Percentiles rank a stretch among this genome's conserved stretches.
phyloP scores from a whole-genome alignment of 2,329 filamentous ascomycete species.

The Acrocalymma vagum region DNA sequence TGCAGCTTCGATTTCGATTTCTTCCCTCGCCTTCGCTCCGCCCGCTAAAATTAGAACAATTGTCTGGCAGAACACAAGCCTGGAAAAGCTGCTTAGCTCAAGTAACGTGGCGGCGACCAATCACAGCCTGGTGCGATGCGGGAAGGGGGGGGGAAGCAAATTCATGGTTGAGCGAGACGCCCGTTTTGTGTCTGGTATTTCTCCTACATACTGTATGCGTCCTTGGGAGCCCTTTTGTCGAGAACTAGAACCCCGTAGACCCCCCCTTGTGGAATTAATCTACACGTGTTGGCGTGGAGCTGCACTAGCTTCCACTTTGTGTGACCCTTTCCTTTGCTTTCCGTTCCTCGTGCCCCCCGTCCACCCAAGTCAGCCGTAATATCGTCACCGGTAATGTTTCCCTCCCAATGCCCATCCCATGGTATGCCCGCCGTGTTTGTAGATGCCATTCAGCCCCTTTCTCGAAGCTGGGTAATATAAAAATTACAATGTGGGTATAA shows the following conservation, averaged over 20 bases:
- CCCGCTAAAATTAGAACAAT: slow-evolving; percentile 28
- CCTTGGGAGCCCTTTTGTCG: too few species aligned
- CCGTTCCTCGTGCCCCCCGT: slow-evolving; percentile 18
- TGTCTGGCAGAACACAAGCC: background rate
- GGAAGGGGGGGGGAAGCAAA: slow-evolving; percentile 13
- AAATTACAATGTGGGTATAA: slow-evolving; percentile 53
- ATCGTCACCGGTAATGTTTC: slow-evolving; percentile 36
- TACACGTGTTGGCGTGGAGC: slow-evolving; percentile 39
- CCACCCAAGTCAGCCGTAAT: slow-evolving; percentile 22
- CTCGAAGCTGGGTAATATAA: slow-evolving; percentile 31
- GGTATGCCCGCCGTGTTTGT: slow-evolving; percentile 28
- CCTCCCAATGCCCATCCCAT: slow-evolving; percentile 34
- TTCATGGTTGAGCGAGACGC: slow-evolving; percentile 32
- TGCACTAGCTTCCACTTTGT: slow-evolving; percentile 41
- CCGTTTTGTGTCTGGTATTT: slow-evolving; percentile 32
- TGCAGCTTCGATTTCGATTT: slow-evolving; percentile 18
- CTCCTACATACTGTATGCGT: slow-evolving; percentile 24
- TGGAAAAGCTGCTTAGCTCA: slow-evolving; percentile 1
- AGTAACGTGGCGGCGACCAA: slow-evolving; percentile 21
- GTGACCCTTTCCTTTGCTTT: slow-evolving; percentile 24
- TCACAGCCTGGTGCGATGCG: slow-evolving; percentile 28
- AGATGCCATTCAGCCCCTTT: slow-evolving; percentile 31
- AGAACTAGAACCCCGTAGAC: too few species aligned
- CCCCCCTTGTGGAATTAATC: slow-evolving; percentile 34
- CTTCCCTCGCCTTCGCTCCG: slow-evolving; percentile 4